Base-by-base conservation (phyloP, 306 rosid genomes). In the Arachis stenosperma region DNA sequence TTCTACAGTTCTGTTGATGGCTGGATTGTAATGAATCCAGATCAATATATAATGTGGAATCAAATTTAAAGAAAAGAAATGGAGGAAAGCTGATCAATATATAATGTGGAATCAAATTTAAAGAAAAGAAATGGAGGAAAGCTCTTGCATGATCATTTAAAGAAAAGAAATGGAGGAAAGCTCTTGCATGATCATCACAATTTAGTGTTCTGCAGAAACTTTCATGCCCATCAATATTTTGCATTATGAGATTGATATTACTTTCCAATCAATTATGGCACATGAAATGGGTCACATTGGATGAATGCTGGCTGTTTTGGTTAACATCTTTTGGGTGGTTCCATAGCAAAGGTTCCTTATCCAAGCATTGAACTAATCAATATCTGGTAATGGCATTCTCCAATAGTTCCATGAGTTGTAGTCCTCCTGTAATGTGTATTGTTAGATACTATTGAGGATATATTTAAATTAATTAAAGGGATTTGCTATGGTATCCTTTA, bases 401-500 rank as follows among this genome's bases (percentile, higher is more conserved):
- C 99, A 94, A 57, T 68, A 94, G 75, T 94, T 94, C 99, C 99
- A 94, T 6, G 97, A 80, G 82, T 94, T 94, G 76, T 10, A 94
- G 70, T 94, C 99, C 81, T 94, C 97, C 97, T 94, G 95, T 81
- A 65, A 61, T 48, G 41, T 22, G 27, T 22, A 22, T 22, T 1
- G 27, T 22, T 22, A 22, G 27, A 22, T 22, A 22, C 27, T 22
- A 22, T 22, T 22, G 27, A 22, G 27, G 27, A 22, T 22, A 22
- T 22, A 22, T 22, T 22, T 22, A 22, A 22, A 22, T 22, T 22
- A 22, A 0, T 22, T 22, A 22, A 22, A 22, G 27, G 27, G 27
- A 22, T 22, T 22, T 22, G 27, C 27, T 22, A 22, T 22, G 27
- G 27, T 22, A 22, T 22, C 27, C 27, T 22, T 22, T 22, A 17